Conservation (phyloP, 1,139 yeast species). For the Diutina catenulata region DNA sequence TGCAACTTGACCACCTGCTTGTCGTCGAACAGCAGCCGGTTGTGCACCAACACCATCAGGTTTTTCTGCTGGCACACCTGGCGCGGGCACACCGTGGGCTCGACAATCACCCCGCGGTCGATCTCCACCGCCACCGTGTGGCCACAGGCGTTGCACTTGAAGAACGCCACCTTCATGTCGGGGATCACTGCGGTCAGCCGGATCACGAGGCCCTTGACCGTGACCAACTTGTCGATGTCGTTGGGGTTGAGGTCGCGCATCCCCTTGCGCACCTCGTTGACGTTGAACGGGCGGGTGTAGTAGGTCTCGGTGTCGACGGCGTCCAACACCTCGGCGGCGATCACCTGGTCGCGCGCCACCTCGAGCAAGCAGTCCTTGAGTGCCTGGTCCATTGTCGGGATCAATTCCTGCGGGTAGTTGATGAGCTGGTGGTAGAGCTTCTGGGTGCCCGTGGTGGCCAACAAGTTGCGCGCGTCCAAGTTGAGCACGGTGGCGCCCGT, state of each 20-base stretch:
- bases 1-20: slow-evolving; percentile 89
- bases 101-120: slow-evolving; percentile 89
- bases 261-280: slow-evolving; percentile 54
- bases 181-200: slow-evolving; percentile 90
- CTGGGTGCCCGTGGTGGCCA: slow-evolving; percentile 64
- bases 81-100: slow-evolving; percentile 88
- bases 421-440: slow-evolving; percentile 76
- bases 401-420: slow-evolving; percentile 92
- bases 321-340: slow-evolving; percentile 17
- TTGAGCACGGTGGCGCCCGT: slow-evolving; percentile 76
- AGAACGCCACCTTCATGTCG: slow-evolving; percentile 95
- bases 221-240: slow-evolving; percentile 87
- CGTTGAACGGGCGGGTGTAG: slow-evolving; percentile 80
- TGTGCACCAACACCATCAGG: slow-evolving; percentile 86
- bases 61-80: slow-evolving; percentile 74
- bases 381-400: slow-evolving; percentile 96
- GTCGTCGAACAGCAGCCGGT: slow-evolving; percentile 86
- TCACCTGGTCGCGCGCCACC: slow-evolving; percentile 40
- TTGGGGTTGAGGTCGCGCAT: slow-evolving; percentile 93
- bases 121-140: slow-evolving; percentile 88
- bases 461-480: slow-evolving; percentile 69
- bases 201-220: slow-evolving; percentile 82
- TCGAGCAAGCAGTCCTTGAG: slow-evolving; percentile 85
- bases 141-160: slow-evolving; percentile 90
- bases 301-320: slow-evolving; percentile 63